phyloP scores from a whole-genome alignment of 2,329 filamentous ascomycete species.

The Penicillium sp. region DNA sequence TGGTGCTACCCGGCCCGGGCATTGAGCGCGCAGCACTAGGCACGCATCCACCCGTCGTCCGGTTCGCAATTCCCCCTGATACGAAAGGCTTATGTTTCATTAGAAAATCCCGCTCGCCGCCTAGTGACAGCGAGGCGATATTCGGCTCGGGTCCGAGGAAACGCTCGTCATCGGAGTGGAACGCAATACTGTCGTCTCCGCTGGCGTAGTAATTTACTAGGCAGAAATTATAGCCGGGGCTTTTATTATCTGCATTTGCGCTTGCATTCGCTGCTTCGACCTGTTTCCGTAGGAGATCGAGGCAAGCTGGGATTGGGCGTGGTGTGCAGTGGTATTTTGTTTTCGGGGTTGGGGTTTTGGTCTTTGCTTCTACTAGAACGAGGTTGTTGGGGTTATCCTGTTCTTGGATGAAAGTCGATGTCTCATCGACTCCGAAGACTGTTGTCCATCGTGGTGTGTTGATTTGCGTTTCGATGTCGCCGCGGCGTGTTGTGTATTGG shows the following conservation, averaged over 20 bases:
- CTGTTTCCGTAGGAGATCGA: slow-evolving; percentile 54
- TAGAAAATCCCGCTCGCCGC: slow-evolving; percentile 63
- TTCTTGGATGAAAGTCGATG: slow-evolving; percentile 47
- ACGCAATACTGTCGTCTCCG: slow-evolving; percentile 67
- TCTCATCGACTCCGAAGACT: slow-evolving; percentile 56
- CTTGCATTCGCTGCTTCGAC: slow-evolving; percentile 52
- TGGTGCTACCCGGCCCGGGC: not conserved
- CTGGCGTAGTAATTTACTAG: slow-evolving; percentile 77
- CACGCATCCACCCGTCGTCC: slow-evolving; percentile 21
- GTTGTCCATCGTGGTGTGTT: slow-evolving; percentile 54
- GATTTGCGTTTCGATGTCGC: slow-evolving; percentile 54
- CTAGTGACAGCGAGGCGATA: slow-evolving; percentile 67
- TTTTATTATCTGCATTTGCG: slow-evolving; percentile 25
- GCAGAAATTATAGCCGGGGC: slow-evolving; percentile 66
- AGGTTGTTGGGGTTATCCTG: slow-evolving; percentile 3
- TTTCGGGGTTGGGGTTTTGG: slow-evolving; percentile 32
- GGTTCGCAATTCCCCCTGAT: slow-evolving; percentile 19
- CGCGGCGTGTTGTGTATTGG: slow-evolving; percentile 62
- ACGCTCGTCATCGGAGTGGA: slow-evolving; percentile 70
- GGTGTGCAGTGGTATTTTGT: slow-evolving; percentile 54
- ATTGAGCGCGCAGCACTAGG: slow-evolving; percentile 6
- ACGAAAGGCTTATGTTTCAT: slow-evolving; percentile 63
- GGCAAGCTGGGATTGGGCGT: slow-evolving; percentile 61
- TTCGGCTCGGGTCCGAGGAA: slow-evolving; percentile 62
- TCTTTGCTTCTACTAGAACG: slow-evolving; percentile 35